Base-by-base conservation (phyloP, 2,329 filamentous ascomycete species). In the Fusarium paranaense region DNA sequence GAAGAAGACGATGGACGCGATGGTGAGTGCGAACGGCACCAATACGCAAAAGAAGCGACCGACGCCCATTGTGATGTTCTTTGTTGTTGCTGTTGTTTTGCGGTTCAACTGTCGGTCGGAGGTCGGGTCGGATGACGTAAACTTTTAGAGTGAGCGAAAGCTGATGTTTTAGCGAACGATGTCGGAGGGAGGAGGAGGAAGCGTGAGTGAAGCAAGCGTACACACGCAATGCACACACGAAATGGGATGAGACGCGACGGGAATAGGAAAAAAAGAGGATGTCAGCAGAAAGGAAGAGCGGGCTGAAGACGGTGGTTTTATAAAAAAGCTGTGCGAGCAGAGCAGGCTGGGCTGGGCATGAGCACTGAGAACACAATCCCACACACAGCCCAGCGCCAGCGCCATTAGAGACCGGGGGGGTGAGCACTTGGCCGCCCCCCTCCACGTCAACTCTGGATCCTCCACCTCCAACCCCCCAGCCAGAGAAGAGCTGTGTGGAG, bases 11-110 rank as follows among this genome's bases (percentile, higher is more conserved):
- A 98, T 87, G 68, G 93, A 92, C 73, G 89, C 93, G 78, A 97
- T 85, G 22, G 94, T 96, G 80, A 98, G 89, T 74, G 90, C 87
- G 85, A 98, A 95, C 70, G 96, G 96, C 86, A 95, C 87, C 84
- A 94, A 90, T 84, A 98, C 97, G 85, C 95, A 98, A 82, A 94
- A 86, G 79, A 96, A 90, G 80, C 96, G 91, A 77, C 94, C 95
- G 80, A 90, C 87, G 85, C 92, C 83, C 87, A 89, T 89, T 73
- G 47, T 52, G 47, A 52, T 52, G 16, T n/a, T 54, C 59, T 18
- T 16, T 13, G 42, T 60, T 45, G 47, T 54, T 59, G 64, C 37
- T 54, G 64, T 37, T 54, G 40, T 70, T 61, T 54, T 54, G 42
- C 33, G 62, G 35, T 52, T 57, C 45, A 20, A 58, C 40, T 37